Base-by-base conservation (phyloP, 2,329 filamentous ascomycete species). In the Apiospora phragmitis region DNA sequence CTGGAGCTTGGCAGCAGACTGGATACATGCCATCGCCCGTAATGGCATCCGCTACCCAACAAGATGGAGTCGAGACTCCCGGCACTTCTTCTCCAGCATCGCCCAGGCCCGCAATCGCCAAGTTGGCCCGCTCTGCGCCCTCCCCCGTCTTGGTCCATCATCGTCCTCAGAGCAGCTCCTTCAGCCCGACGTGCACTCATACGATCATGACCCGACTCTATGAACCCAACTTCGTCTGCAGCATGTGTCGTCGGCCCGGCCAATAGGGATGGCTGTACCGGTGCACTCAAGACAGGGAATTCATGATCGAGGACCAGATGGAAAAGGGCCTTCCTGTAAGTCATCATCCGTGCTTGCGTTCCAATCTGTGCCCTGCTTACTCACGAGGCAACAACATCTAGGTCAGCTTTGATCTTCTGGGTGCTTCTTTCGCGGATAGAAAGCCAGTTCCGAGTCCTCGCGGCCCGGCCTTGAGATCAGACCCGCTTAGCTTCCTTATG, bases 261-360 rank as follows among this genome's bases (percentile, higher is more conserved):
- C 81, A 85, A 21, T 84, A 91, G 69, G 92, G 92, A 35, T 96
- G 92, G 88, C 81, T 96, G 29, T 96, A 93, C 79, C 85, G 87
- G 71, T 96, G 94, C 79, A 71, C 77, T 29, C 74, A 78, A 62
- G 81, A 83, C 67, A 74, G 81, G 65, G 78, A 80, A 73, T 75
- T 81, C 21, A 75, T 83, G 51, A 76, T 87, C 41, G 79, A 83
- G 24, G 80, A 83, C 55, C 79, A 80, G 24, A 74, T 80, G 16
- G 73, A 77, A 38, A 75, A 75, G 32, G 76, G 76, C n/a, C 71
- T 68, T 59, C 71, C 71, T 51, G 80, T 82, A 75, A 71, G 65
- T 65, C 43, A 32, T 26, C 8, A 66, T 45, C 14, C 38, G 1
- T 49, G 12, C 18, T 43, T 65, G 24, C 41, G 12, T 78, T 73